These are phyloP conservation scores for Chrysoporthe cubensis DNA, from an alignment of 2,329 filamentous ascomycete species.

Conservation along the genomic window DNA sequence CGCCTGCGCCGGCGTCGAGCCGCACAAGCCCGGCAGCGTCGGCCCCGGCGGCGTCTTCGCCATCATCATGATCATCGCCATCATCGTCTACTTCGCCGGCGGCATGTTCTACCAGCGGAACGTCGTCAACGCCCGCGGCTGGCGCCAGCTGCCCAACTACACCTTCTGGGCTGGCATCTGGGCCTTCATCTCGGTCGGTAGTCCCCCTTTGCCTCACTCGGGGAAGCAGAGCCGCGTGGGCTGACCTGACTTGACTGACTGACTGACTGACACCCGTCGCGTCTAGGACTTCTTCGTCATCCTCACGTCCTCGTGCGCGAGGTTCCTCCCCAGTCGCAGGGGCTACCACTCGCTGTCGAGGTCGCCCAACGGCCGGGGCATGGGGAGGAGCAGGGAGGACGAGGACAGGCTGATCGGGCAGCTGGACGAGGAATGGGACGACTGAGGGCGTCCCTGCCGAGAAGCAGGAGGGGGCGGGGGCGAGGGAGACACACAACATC, in stretches of 20 bases:
- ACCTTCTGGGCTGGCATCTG: conserved; percentile 88
- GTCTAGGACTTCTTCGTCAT: conserved; percentile 68
- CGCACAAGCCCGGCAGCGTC: conserved; percentile 73
- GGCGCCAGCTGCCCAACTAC: conserved; percentile 95
- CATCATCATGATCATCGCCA: conserved; percentile 76
- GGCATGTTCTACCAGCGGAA: conserved; percentile 95
- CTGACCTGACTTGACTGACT: neutral
- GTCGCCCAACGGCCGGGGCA: conserved; percentile 52
- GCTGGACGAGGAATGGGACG: conserved; percentile 96
- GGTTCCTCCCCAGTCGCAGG: conserved; percentile 64
- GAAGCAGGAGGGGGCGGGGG: too few species aligned
- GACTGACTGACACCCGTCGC: neutral
- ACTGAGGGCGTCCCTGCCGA: conserved; percentile 46
- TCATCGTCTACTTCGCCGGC: conserved; percentile 87
- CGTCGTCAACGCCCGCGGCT: conserved; percentile 90
- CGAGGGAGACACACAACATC: too few species aligned
- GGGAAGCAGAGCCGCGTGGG: neutral
- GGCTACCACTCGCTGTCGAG: conserved; percentile 70
- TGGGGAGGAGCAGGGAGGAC: conserved; percentile 64
- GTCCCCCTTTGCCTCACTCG: conserved; percentile 14
- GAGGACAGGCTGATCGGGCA: conserved; percentile 96
- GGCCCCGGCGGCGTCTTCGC: conserved; percentile 80
- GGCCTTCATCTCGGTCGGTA: conserved; percentile 75
- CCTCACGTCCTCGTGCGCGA: conserved; percentile 69
- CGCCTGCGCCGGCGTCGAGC: conserved; percentile 72